Percentiles rank a stretch among this genome's conserved stretches.
phyloP scores from a whole-genome alignment of 495 filamentous ascomycete species.

The Xylaria grammica region DNA sequence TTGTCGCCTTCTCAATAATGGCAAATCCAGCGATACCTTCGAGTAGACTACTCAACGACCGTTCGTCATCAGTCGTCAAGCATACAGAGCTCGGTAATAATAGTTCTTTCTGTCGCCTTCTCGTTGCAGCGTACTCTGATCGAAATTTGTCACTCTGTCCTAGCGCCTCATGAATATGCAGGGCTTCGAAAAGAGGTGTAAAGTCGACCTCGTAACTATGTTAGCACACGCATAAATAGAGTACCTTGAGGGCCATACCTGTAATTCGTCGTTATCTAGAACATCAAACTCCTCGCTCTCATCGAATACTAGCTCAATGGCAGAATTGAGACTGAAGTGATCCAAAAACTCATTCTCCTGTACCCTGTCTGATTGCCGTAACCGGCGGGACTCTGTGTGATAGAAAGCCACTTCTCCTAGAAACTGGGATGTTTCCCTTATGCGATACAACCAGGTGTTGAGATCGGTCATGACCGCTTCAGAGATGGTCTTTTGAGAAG shows the following conservation, averaged over 20 bases:
- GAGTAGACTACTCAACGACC: constrained; percentile 80
- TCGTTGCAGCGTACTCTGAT: constrained; percentile 85
- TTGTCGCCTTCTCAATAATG: constrained; percentile 92
- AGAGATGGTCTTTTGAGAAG: constrained; percentile 89
- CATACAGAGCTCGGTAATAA: constrained; percentile 75
- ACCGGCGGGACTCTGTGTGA: constrained; percentile 86
- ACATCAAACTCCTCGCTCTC: constrained; percentile 95
- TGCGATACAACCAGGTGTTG: constrained; percentile 96
- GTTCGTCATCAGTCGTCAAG: constrained; percentile 73
- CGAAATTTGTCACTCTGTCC: constrained; percentile 91
- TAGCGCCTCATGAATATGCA: constrained; percentile 95
- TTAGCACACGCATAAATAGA: not conserved
- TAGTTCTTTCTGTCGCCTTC: constrained; percentile 89
- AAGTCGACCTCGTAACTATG: constrained; percentile 63
- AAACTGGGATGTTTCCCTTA: constrained; percentile 93
- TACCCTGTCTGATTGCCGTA: constrained; percentile 78
- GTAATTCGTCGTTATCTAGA: constrained; percentile 88
- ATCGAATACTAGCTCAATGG: constrained; percentile 93
- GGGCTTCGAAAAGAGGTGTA: constrained; percentile 89
- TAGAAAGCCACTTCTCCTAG: constrained; percentile 97
- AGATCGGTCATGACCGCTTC: constrained; percentile 97
- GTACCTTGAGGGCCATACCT: constrained; percentile 52
- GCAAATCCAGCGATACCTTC: constrained; percentile 96
- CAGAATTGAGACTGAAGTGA: constrained; percentile 91
- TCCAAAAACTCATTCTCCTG: constrained; percentile 72